Percentiles rank a stretch among this genome's conserved stretches.
Evolutionary conservation across 2,329 filamentous ascomycete species (phyloP).

Genomic region (Phyllosticta paracitricarpa): DNA sequence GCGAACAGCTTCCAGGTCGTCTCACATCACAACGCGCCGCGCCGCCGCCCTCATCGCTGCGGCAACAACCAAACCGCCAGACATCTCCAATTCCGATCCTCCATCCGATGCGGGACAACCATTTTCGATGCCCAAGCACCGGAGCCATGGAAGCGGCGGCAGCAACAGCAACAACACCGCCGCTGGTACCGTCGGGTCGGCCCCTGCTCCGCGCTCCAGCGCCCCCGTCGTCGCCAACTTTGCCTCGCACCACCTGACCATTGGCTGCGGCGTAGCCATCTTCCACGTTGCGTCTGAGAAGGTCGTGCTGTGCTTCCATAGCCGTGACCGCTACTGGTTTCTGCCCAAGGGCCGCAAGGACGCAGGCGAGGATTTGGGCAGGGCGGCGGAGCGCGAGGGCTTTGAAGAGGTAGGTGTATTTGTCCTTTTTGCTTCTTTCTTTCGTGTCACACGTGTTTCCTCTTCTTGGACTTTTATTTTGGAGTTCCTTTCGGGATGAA

Average conservation of each 20-base stretch:
- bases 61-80: neutral
- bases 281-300: conserved; percentile 38
- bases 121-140: neutral
- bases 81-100: neutral
- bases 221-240: conserved; percentile 3
- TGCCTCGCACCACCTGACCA: conserved; percentile 6
- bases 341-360: conserved; percentile 41
- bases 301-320: conserved; percentile 40
- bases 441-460: no score
- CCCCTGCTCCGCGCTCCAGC: neutral
- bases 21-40: no score
- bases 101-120: neutral
- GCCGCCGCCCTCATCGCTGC: neutral
- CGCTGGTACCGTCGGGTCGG: neutral
- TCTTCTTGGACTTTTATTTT: no score
- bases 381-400: conserved; percentile 38
- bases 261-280: conserved; percentile 38
- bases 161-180: neutral
- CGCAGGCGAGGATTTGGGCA: conserved; percentile 33
- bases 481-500: no score
- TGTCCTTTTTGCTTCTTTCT: neutral
- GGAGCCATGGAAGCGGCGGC: neutral
- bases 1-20: neutral
- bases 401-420: conserved; percentile 39
- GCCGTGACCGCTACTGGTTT: conserved; percentile 33